phyloP scores from a whole-genome alignment of 768 basidiomycete genomes.

The Lactarius sp. region DNA sequence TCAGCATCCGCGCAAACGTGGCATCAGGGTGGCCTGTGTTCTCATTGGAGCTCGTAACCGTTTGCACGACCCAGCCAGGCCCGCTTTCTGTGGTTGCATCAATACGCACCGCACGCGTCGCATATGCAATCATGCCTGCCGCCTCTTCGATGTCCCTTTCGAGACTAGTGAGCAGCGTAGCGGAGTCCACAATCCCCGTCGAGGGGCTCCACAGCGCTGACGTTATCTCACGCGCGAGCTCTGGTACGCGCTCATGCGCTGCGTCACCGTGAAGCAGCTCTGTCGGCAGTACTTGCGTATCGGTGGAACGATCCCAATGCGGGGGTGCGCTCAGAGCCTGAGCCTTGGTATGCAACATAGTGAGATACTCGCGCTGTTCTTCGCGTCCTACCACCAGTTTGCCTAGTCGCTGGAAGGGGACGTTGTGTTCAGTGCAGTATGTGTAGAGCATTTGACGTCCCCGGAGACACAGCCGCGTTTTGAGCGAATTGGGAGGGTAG shows the following conservation, averaged over 20 bases:
- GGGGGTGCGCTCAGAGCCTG: conserved; percentile 48
- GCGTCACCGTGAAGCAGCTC: conserved; percentile 62
- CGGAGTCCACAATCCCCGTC: conserved; percentile 89
- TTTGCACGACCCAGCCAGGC: conserved; percentile 87
- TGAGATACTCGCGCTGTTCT: conserved; percentile 65
- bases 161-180: conserved; percentile 74
- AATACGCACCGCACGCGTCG: conserved; percentile 80
- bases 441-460: conserved; percentile 83
- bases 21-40: conserved; percentile 47
- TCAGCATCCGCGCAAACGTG: conserved; percentile 65
- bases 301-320: conserved; percentile 30
- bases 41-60: conserved; percentile 43
- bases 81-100: conserved; percentile 49
- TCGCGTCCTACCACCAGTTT: conserved; percentile 85
- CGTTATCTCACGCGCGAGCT: conserved; percentile 64
- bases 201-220: conserved; percentile 77
- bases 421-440: conserved; percentile 54
- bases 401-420: conserved; percentile 70
- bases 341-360: conserved; percentile 61
- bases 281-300: conserved; percentile 49
- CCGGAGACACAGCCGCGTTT: conserved; percentile 80
- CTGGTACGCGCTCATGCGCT: conserved; percentile 74
- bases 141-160: conserved; percentile 78
- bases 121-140: conserved; percentile 64
- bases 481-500: conserved; percentile 78